These are phyloP conservation scores for Ophiostoma perfectum DNA, from an alignment of 2,329 filamentous ascomycete species.

Conservation along the genomic window DNA sequence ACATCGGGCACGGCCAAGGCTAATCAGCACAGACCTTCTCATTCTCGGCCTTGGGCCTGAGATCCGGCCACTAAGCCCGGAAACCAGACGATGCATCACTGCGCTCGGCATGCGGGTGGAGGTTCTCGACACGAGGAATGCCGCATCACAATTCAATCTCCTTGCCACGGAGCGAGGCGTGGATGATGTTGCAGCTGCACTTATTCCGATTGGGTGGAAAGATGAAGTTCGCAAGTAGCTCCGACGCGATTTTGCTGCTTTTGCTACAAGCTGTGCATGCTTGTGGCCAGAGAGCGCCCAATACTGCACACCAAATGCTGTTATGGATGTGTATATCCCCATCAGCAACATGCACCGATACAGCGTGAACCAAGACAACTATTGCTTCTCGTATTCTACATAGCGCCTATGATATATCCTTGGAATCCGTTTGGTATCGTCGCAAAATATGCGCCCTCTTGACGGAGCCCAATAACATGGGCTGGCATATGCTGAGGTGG, in stretches of 20 bases:
- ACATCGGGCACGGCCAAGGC: not conserved
- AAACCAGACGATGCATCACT: constrained; percentile 66
- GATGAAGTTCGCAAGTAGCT: constrained; percentile 38
- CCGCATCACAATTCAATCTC: constrained; percentile 89
- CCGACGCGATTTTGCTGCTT: not conserved
- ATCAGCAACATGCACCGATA: no score
- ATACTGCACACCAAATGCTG: no score
- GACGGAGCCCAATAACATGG: no score
- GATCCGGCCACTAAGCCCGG: constrained; percentile 70
- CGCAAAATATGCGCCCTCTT: no score
- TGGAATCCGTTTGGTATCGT: no score
- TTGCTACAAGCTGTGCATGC: not conserved
- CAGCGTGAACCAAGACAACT: no score
- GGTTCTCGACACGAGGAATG: constrained; percentile 86
- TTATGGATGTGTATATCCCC: no score
- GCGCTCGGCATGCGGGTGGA: constrained; percentile 79
- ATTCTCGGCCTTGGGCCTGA: constrained; percentile 79
- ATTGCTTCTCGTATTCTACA: no score
- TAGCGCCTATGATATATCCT: no score
- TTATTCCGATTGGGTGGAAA: constrained; percentile 81
- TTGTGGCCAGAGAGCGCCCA: not conserved
- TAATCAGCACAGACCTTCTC: constrained; percentile 61
- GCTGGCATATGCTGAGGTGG: no score
- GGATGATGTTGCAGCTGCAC: constrained; percentile 74
- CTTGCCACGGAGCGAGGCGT: constrained; percentile 90